A percentile compares a stretch with the other conserved stretches of the same genome.
These are phyloP conservation scores for Miamiensis avidus DNA, from an alignment of 169 alveolate species.

Conservation along the genomic window DNA sequence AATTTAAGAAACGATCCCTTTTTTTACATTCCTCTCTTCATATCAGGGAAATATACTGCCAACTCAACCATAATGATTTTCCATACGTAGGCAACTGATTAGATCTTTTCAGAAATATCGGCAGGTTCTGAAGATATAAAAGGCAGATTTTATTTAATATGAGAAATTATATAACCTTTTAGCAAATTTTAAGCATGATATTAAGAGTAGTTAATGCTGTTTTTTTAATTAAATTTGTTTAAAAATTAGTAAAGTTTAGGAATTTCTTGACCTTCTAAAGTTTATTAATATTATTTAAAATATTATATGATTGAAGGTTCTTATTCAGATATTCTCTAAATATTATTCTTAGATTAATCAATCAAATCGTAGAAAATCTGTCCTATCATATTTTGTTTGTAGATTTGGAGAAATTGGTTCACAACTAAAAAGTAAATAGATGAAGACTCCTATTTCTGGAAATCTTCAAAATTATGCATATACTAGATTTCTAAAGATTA, in stretches of 20 bases:
- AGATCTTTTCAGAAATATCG: background rate
- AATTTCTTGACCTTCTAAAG: background rate
- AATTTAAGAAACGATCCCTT: constrained; percentile 21
- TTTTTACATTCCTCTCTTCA: constrained; percentile 31
- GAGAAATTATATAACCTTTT: too few relatives aligned
- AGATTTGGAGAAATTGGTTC: background rate
- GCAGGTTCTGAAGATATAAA: background rate
- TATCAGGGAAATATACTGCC: constrained; percentile 32
- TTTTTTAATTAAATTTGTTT: too few relatives aligned
- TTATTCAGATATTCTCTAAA: background rate
- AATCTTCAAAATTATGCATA: background rate
- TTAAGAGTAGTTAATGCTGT: background rate
- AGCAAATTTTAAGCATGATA: background rate
- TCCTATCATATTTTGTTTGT: background rate
- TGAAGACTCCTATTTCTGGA: background rate
- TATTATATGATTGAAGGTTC: background rate
- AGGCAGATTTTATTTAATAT: too few relatives aligned
- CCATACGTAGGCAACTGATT: background rate
- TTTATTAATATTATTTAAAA: too few relatives aligned
- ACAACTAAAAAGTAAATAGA: background rate
- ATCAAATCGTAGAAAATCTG: background rate
- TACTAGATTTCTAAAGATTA: background rate
- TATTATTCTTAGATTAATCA: background rate
- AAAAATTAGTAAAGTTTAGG: too few relatives aligned
- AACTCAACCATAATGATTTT: constrained; percentile 18